Evolutionary conservation across 2,329 filamentous ascomycete genomes (phyloP).

Genomic region (Chrysosporium keratinophilum): DNA sequence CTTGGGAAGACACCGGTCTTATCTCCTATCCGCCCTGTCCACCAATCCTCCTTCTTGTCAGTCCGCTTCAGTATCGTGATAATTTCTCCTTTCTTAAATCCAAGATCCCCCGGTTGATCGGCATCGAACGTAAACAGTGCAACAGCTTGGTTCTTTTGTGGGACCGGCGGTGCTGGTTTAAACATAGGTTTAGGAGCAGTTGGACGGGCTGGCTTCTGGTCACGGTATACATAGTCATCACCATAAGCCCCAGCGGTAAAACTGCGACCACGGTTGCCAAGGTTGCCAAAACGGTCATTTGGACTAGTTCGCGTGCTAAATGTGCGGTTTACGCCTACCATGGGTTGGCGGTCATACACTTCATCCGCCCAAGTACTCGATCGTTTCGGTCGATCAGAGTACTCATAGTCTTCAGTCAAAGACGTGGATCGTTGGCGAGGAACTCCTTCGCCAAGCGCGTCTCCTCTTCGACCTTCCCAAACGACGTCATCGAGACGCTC

Average conservation of each 20-base stretch:
- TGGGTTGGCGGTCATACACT: conserved; percentile 36
- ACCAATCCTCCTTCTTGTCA: conserved; percentile 91
- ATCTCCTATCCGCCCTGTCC: conserved; percentile 82
- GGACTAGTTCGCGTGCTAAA: conserved; percentile 26
- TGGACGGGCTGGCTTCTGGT: conserved; percentile 62
- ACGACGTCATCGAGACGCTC: conserved; percentile 70
- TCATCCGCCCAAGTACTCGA: conserved; percentile 43
- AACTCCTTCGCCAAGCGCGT: conserved; percentile 58
- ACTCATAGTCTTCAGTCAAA: conserved; percentile 45
- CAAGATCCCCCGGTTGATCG: conserved; percentile 82
- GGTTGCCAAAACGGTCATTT: conserved; percentile 27
- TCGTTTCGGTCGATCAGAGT: conserved; percentile 42
- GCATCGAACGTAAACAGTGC: conserved; percentile 91
- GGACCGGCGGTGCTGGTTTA: conserved; percentile 35
- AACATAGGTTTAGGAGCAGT: conserved; percentile 86
- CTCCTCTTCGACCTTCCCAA: conserved; percentile 67
- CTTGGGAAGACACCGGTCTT: conserved; percentile 89
- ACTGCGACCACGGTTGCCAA: conserved; percentile 11
- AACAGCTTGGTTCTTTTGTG: conserved; percentile 61
- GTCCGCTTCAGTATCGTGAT: conserved; percentile 94
- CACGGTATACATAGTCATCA: conserved; percentile 46
- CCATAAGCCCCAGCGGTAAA: conserved; percentile 27
- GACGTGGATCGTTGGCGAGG: conserved; percentile 46
- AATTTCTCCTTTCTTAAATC: conserved; percentile 93
- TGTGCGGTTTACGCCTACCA: conserved; percentile 26